Evolutionary conservation across 108 stramenopile species (phyloP), one percentile per base, ranked within the genome.

Genomic region (Chaetoceros tenuissimus): DNA sequence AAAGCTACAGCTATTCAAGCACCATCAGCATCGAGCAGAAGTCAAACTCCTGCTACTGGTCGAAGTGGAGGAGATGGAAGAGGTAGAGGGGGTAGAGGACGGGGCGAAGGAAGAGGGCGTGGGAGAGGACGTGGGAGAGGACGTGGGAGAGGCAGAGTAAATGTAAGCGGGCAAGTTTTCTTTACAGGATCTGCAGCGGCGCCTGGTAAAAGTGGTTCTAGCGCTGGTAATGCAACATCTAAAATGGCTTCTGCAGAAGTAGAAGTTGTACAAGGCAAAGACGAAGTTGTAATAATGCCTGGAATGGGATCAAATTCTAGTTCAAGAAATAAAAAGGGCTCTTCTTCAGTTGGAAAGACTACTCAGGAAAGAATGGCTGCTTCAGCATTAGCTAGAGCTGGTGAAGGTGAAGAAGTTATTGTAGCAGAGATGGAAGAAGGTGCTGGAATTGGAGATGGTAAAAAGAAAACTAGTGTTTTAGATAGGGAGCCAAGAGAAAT

Each of bases 341-440:
- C 31, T 31, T 1, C 16, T 21, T 34, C 31, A 1, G 60, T 63
- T 40, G 53, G 61, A 45, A 63, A 62, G 20, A 64, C 53, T 31
- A 49, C 55, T 19, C 66, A 60, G 2, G 66, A 68, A 53, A 57
- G 60, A n/a, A 45, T 63, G 49, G 67, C 67, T 1, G 58, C 64
- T 8, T 57, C 63, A 2, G 68, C 67, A 22, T 55, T 61, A 19
- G 67, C 68, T 29, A 68, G 46, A 48, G 24, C 53, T 50, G 66
- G 66, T 49, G 80, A 69, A 72, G 74, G 80, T 0, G 89, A 91
- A 58, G 89, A 91, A 69, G 77, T 85, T 46, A 56, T 79, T 28
- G 84, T 91, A 8, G 85, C 79, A 3, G 78, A 85, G 50, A 31
- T 82, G 30, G 89, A 87, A 3, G 53, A 70, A 29, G 82, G 72